Base-by-base conservation (phyloP, 225 moss, liverwort and hornwort species). In the Climacium dendroides region DNA sequence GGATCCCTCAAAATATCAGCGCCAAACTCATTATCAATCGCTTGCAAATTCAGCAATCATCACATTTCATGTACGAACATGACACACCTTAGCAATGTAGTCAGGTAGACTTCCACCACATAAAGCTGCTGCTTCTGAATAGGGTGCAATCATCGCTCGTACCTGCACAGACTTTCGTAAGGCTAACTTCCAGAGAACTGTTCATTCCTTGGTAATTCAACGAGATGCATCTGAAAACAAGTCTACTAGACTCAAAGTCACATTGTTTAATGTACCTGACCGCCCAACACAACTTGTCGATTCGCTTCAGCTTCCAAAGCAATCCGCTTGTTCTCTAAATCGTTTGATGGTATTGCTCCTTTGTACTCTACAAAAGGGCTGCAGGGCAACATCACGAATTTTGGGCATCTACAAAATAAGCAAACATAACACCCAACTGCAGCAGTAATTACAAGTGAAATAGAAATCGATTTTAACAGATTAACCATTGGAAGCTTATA, bases 311-410 rank as follows among this genome's bases (percentile, higher is more conserved):
- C 87, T 90, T 97, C 96, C 89, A 97, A 94, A 57, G 93, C 93
- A 79, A 71, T 86, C 63, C 92, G 95, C 82, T 90, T 96, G 74
- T 67, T 91, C 89, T 95, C 96, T 77, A 94, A 69, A 65, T 94
- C 93, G 71, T 89, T 81, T 59, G 90, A 65, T 85, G 91, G 90
- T 81, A 97, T 89, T 26, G 86, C 83, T 87, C 96, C 96, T 86
- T 94, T 96, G 84, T 97, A 97, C 89, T 97, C 96, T 74, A 97
- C 96, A 87, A 96, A 97, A 72, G 96, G 96, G 78, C 96, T 97
- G 92, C 83, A 91, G 22, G 73, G 57, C 37, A 81, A 79, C 45
- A 71, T 81, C 72, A 73, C 22, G 47, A 41, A 61, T 52, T 78
- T 61, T 58, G 80, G 64, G 63, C 73, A 87, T 86, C 58, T 50